phyloP scores from a whole-genome alignment of 2,329 filamentous ascomycete genomes.

The Diaporthe sp. region DNA sequence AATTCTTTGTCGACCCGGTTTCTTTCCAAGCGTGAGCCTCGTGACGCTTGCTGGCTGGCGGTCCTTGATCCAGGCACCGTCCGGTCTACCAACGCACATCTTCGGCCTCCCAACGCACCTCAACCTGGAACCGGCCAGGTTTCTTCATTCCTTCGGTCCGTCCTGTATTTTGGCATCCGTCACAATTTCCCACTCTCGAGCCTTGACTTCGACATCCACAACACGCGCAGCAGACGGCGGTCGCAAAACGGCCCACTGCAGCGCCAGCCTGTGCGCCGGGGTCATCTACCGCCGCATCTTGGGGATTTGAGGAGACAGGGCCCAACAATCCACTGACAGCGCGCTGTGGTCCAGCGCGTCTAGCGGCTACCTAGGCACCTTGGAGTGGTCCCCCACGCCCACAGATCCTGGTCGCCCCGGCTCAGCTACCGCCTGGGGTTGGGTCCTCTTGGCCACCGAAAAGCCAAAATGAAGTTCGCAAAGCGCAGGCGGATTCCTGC shows the following conservation, averaged over 20 bases:
- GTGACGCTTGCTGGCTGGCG: not conserved
- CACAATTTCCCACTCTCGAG: not conserved
- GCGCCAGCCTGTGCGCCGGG: constrained; percentile 1
- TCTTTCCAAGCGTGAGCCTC: not conserved
- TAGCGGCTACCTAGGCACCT: constrained; percentile 37
- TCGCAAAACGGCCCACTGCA: not conserved
- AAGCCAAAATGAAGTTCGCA: constrained; percentile 49
- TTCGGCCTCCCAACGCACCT: not conserved
- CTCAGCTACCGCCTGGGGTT: constrained; percentile 33
- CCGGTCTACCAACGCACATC: not conserved
- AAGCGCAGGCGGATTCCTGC: constrained; percentile 44
- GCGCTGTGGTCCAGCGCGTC: constrained; percentile 34
- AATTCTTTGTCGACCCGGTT: not conserved
- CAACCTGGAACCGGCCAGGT: not conserved
- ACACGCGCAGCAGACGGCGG: not conserved
- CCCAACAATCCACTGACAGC: constrained; percentile 19
- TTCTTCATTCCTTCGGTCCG: not conserved
- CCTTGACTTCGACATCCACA: not conserved
- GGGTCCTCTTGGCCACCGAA: constrained; percentile 43
- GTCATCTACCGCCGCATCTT: not conserved
- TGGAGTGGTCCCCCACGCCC: constrained; percentile 24
- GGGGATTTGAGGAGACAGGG: not conserved
- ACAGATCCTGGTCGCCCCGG: constrained; percentile 37
- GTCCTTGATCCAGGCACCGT: not conserved
- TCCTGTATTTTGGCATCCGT: not conserved